Percentiles rank a stretch among this genome's conserved stretches.
These are phyloP conservation scores for Chytriomyces hyalinus DNA, from an alignment of 192 early-diverging fungal genomes.

Conservation along the genomic window DNA sequence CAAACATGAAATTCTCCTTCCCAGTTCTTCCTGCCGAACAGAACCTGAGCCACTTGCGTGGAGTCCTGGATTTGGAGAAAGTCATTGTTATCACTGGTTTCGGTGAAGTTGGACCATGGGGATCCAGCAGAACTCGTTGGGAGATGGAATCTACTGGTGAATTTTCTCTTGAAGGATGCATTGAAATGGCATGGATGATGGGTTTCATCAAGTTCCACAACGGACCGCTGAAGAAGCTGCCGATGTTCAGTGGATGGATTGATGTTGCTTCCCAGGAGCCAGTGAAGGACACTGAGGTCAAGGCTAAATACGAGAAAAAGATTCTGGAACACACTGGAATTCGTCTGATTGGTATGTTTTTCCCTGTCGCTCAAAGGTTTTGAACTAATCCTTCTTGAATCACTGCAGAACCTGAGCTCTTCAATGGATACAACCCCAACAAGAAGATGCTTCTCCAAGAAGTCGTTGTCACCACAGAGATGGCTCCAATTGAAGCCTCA, in stretches of 20 bases:
- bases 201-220: slow-evolving; percentile 88
- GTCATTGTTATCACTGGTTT: slow-evolving; percentile 92
- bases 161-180: slow-evolving; percentile 88
- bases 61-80: slow-evolving; percentile 89
- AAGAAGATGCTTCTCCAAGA: slow-evolving; percentile 88
- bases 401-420: slow-evolving; percentile 72
- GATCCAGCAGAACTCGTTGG: slow-evolving; percentile 91
- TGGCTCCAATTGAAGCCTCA: slow-evolving; percentile 84
- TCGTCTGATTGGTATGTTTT: slow-evolving; percentile 69
- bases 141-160: slow-evolving; percentile 92
- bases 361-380: slow-evolving; percentile 1
- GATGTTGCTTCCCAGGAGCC: slow-evolving; percentile 85
- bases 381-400: too few species aligned
- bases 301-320: slow-evolving; percentile 86
- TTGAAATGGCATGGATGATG: slow-evolving; percentile 99
- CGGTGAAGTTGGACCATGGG: slow-evolving; percentile 92
- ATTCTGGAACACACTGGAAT: slow-evolving; percentile 93
- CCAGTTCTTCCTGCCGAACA: slow-evolving; percentile 67
- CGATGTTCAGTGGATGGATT: slow-evolving; percentile 88
- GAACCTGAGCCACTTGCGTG: slow-evolving; percentile 67
- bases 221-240: slow-evolving; percentile 77
- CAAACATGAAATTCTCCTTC: slow-evolving; percentile 87
- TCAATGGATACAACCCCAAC: slow-evolving; percentile 84
- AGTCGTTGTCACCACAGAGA: slow-evolving; percentile 82
- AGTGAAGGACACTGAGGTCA: slow-evolving; percentile 84